Evolutionary conservation across 768 basidiomycete species (phyloP), one percentile per base, ranked within the genome.

Genomic region (Guyanaporus albipodus): DNA sequence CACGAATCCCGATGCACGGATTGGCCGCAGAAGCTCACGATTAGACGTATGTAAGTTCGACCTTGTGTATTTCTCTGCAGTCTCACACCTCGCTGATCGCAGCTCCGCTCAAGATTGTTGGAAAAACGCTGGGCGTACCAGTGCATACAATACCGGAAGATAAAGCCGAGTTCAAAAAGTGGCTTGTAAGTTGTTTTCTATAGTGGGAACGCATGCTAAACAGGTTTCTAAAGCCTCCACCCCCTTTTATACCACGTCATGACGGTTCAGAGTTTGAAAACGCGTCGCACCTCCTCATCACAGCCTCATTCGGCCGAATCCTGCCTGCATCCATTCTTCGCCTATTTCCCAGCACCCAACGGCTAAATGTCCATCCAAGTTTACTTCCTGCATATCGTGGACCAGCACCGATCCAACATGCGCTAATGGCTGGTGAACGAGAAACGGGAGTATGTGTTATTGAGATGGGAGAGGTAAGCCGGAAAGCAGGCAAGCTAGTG

Each of bases 231-330:
- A 68, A 73, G 69, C 72, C 61, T 59, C 80, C 63, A 59, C 68
- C 58, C 45, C 67, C 66, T 8, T 75, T 75, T 58, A 26, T 44
- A 11, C 23, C 48, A 4, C 32, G 21, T 24, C 12, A 31, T 18
- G 31, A 45, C 5, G n/a, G 34, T 37, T 10, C 45, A 11, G 27
- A 11, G 46, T 38, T 56, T 15, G 64, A 64, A 15, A 67, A 69
- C 29, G 57, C 45, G 4, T 66, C 73, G 11, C 78, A 87, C 49
- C 59, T 94, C 24, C 73, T 96, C 8, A 59, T 97, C 6, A 92
- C 92, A 1, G 90, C 93, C 6, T 95, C 93, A 1, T 95, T 95
- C 53, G 93, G 93, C 1, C 85, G 87, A 37, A 91, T 94, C 54
- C 75, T 97, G 11, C 77, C 89, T 0, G 61, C 70, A 5, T 58